phyloP scores from a whole-genome alignment of 2,329 filamentous ascomycete species.

The Onygenales sp. region DNA sequence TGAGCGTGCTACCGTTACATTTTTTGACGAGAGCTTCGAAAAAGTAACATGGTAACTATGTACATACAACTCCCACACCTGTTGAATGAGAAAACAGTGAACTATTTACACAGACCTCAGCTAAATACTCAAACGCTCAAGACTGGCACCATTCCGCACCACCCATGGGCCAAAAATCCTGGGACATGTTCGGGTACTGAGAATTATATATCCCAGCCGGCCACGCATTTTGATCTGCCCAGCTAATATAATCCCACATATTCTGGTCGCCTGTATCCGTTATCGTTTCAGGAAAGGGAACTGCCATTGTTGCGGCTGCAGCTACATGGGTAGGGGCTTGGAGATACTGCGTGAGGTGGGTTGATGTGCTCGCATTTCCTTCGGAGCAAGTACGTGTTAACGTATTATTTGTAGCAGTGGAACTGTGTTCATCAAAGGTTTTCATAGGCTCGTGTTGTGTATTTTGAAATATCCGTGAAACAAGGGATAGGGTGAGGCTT shows the following conservation, averaged over 20 bases:
- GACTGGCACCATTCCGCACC: too few relatives aligned
- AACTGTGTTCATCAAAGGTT: slow-evolving; percentile 1
- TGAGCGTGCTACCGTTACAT: too few relatives aligned
- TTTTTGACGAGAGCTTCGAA: too few relatives aligned
- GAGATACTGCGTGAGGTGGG: neutral
- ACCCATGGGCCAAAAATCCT: too few relatives aligned
- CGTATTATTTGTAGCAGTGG: neutral
- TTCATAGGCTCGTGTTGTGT: slow-evolving; percentile 21
- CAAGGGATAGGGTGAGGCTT: slow-evolving; percentile 52
- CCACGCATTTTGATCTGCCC: slow-evolving; percentile 27
- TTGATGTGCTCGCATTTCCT: neutral
- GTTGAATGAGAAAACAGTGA: too few relatives aligned
- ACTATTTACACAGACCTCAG: too few relatives aligned
- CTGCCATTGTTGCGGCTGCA: neutral
- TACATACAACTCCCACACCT: too few relatives aligned
- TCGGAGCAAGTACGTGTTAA: neutral
- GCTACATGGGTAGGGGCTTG: too few relatives aligned
- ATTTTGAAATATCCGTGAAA: slow-evolving; percentile 55
- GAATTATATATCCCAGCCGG: slow-evolving; percentile 7
- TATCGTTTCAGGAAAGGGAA: slow-evolving; percentile 13
- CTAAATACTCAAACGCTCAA: too few relatives aligned
- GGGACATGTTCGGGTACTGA: too few relatives aligned
- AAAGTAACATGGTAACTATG: too few relatives aligned
- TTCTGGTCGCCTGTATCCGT: slow-evolving; percentile 21
- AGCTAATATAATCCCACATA: slow-evolving; percentile 30